Conservation (phyloP, 352 stramenopile species). For the Phytophthora lateralis region DNA sequence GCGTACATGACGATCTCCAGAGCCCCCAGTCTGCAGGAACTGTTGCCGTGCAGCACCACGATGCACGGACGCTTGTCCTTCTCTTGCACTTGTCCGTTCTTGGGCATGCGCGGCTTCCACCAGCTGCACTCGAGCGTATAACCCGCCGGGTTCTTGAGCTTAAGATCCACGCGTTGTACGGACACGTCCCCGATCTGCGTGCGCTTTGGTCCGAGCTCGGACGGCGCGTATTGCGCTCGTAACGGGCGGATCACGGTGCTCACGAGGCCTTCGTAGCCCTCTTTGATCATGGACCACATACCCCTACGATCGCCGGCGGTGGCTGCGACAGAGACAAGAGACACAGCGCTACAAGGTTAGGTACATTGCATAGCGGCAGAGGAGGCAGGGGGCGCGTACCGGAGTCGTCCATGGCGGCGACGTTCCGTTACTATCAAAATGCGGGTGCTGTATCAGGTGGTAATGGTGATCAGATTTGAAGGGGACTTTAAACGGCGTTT, state of each 20-base stretch:
- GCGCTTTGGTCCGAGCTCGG: conserved; percentile 69
- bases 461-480: conserved; percentile 18
- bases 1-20: conserved; percentile 83
- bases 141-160: conserved; percentile 76
- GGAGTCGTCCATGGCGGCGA: conserved; percentile 47
- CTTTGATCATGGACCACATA: conserved; percentile 84
- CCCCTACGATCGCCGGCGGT: conserved; percentile 57
- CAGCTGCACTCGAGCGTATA: conserved; percentile 87
- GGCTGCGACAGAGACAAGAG: conserved; percentile 23
- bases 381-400: conserved; percentile 19
- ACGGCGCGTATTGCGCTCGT: conserved; percentile 60
- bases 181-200: conserved; percentile 59
- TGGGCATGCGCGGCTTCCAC: conserved; percentile 66
- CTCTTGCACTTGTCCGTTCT: conserved; percentile 2
- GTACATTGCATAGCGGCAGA: not conserved
- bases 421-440: conserved; percentile 10
- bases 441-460: conserved; percentile 22
- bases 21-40: conserved; percentile 72
- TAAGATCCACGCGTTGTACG: conserved; percentile 70
- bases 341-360: conserved; percentile 19
- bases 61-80: conserved; percentile 71
- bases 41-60: conserved; percentile 85
- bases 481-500: conserved; percentile 2
- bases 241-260: conserved; percentile 81
- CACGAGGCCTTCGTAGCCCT: conserved; percentile 84